A percentile compares a stretch with the other conserved stretches of the same genome.
Evolutionary conservation across 2,329 filamentous ascomycete genomes (phyloP).

Genomic region (Ustulina deusta): DNA sequence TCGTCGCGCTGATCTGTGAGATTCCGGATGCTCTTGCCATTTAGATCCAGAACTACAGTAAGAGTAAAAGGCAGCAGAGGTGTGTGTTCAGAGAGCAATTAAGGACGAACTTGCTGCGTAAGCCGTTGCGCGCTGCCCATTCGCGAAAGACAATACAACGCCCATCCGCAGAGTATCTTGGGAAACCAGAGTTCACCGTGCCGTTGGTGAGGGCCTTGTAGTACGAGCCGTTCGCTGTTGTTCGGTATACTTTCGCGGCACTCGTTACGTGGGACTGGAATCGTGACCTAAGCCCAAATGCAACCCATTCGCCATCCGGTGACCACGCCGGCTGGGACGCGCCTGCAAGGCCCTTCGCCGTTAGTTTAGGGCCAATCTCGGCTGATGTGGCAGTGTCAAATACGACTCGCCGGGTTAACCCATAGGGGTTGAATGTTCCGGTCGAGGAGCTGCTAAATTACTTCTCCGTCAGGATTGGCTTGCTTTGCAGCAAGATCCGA

Average conservation of each 20-base stretch:
- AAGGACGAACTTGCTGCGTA: conserved; percentile 44
- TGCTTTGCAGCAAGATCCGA: conserved; percentile 41
- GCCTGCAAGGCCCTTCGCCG: conserved; percentile 41
- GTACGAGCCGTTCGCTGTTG: conserved; percentile 15
- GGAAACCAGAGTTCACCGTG: no score
- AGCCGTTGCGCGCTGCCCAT: conserved; percentile 42
- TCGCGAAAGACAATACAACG: conserved; percentile 53
- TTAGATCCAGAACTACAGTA: conserved; percentile 47
- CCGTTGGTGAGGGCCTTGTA: conserved; percentile 51
- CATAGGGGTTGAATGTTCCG: conserved; percentile 49
- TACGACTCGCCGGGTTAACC: background rate
- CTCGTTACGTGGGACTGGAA: conserved; percentile 52
- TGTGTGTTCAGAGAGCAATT: no score
- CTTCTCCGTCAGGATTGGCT: conserved; percentile 53
- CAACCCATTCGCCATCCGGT: conserved; percentile 53
- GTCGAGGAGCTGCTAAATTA: conserved; percentile 56
- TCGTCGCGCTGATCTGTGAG: conserved; percentile 56
- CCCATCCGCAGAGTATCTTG: conserved; percentile 56
- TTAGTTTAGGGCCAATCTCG: conserved; percentile 22
- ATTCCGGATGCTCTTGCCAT: conserved; percentile 39
- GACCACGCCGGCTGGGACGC: conserved; percentile 58
- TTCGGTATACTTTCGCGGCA: conserved; percentile 35
- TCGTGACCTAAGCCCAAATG: conserved; percentile 56
- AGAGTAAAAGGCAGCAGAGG: background rate
- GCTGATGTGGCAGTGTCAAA: background rate